Base-by-base conservation (phyloP, 2,329 filamentous ascomycete species). In the Neofusicoccum cordaticola region DNA sequence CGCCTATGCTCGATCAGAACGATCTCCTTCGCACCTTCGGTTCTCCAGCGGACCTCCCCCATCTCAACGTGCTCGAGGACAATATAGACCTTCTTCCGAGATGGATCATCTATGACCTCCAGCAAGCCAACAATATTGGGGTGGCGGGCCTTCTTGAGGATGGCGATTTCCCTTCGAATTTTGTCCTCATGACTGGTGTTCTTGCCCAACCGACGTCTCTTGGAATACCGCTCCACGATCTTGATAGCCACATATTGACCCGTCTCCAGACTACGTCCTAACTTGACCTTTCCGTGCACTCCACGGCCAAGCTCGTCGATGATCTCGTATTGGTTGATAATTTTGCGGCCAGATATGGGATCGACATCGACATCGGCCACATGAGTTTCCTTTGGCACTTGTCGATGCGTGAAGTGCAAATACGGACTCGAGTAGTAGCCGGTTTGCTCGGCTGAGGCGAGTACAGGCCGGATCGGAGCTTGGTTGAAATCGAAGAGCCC, bases 251-350 rank as follows among this genome's bases (percentile, higher is more conserved):
- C 94, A 74, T 90, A 89, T 62, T 91, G 88, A 67, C 85, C 85
- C 1, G 86, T 93, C 64, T 88, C 82, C 51, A 92, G 82, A 74
- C 96, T 93, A 62, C 92, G 87, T 53, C 93, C 95, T 53, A 97
- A 84, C 80, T 99, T 99, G 73, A 99, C 95, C 81, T 98, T 99
- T 73, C 95, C 95, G 75, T 99, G 95, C 72, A 97, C 92, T 58
- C 95, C 95, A 66, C 95, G 90, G 63, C 95, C 95, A 62, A 99
- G 91, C 79, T 99, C 95, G 76, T 96, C 91, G 69, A 98, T 90
- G 71, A 99, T 92, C 78, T 97, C 92, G 80, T 99, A 99, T 74
- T 97, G 91, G 73, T 99, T 99, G 82, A 99, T 96, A 62, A 93
- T 85, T 80, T 99, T 99, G 68, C 95, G 91, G 66, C 95, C 95